Percentiles rank a stretch among this genome's conserved stretches.
phyloP scores from a whole-genome alignment of 2,329 filamentous ascomycete species.

The Paecilomyces fulvus region DNA sequence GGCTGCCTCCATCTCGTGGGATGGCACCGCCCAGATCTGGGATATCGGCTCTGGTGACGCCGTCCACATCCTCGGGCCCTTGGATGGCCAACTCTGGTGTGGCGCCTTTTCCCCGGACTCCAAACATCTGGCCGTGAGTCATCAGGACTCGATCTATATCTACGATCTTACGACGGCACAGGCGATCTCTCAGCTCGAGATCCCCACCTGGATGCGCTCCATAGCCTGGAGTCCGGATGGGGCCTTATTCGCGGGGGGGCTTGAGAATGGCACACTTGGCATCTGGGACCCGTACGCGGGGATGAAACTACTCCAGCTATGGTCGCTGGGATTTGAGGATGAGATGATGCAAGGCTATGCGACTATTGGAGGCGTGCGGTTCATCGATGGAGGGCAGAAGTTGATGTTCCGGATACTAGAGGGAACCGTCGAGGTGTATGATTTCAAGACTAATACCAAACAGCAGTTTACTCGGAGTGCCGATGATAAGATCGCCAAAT shows the following conservation, averaged over 20 bases:
- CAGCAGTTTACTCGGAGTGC: constrained; percentile 4
- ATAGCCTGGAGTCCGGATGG: constrained; percentile 5
- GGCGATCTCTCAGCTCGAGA: background rate
- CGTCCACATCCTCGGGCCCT: constrained; percentile 3
- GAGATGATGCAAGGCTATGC: background rate
- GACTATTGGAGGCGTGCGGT: background rate
- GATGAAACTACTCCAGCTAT: constrained; percentile 2
- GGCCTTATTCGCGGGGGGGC: constrained; percentile 1
- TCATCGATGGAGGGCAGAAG: background rate
- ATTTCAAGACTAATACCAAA: constrained; percentile 5
- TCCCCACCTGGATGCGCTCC: background rate
- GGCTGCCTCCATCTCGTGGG: constrained; percentile 4
- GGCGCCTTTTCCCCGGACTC: constrained; percentile 6
- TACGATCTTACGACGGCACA: constrained; percentile 2
- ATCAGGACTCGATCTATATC: constrained; percentile 4
- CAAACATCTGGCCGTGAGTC: constrained; percentile 4
- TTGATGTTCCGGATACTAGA: background rate
- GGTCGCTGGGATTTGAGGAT: constrained; percentile 3
- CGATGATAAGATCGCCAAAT: constrained; percentile 2
- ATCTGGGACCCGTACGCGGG: constrained; percentile 7
- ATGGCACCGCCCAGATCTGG: constrained; percentile 6
- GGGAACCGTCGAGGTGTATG: constrained; percentile 7
- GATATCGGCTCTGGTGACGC: constrained; percentile 2
- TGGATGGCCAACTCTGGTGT: constrained; percentile 2
- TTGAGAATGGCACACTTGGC: background rate